Evolutionary conservation across 495 filamentous ascomycete species (phyloP).

Genomic region (Penicillium flavigenum): DNA sequence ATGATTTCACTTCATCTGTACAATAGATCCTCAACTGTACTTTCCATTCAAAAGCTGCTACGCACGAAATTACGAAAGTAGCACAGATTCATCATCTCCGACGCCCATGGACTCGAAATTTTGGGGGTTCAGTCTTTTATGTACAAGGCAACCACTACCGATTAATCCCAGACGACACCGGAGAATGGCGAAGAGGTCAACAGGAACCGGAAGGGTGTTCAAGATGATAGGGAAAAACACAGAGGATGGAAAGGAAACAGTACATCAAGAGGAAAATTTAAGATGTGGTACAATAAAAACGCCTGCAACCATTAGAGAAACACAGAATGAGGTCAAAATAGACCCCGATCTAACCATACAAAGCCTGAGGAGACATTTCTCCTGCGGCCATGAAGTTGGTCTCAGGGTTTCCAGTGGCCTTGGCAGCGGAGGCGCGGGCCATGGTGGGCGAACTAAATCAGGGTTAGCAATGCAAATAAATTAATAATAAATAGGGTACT

Average conservation of each 20-base stretch:
- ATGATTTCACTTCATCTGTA: neutral
- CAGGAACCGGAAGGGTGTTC: constrained; percentile 25
- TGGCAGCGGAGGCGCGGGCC: constrained; percentile 89
- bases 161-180: constrained; percentile 28
- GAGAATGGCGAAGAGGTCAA: constrained; percentile 28
- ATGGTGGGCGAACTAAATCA: constrained; percentile 82
- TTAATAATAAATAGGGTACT: constrained; percentile 23
- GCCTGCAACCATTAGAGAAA: constrained; percentile 44
- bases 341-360: constrained; percentile 39
- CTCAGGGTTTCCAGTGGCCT: constrained; percentile 64
- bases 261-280: constrained; percentile 37
- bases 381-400: constrained; percentile 88
- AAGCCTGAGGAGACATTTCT: constrained; percentile 52
- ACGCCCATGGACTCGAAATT: constrained; percentile 27
- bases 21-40: neutral
- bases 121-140: constrained; percentile 42
- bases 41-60: neutral
- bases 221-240: constrained; percentile 21
- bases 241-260: constrained; percentile 26
- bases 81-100: constrained; percentile 12
- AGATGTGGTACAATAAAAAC: constrained; percentile 46
- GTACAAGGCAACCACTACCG: constrained; percentile 42
- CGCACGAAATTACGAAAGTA: constrained; percentile 1
- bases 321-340: constrained; percentile 29
- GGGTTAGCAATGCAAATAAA: constrained; percentile 29